Evolutionary conservation across 495 filamentous ascomycete species (phyloP), one percentile per base, ranked within the genome.

Genomic region (Neurospora sp.): DNA sequence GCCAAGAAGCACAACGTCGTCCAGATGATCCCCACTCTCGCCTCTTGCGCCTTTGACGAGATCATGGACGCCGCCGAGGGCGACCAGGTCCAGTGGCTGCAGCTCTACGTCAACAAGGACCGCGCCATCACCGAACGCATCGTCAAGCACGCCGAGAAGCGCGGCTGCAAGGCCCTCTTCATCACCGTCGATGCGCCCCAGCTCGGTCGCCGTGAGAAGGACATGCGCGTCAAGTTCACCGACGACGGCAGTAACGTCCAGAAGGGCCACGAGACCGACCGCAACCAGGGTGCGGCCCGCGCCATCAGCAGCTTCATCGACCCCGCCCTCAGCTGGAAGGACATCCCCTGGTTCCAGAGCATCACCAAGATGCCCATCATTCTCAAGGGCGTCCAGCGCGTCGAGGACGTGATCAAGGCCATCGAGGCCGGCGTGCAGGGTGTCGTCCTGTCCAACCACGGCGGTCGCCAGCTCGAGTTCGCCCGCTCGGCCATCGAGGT

Each of bases 141-240:
- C 77, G 91, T 99, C 31, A 79, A 93, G 82, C 93, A 98, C 81
- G 96, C 96, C 76, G 96, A 98, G 82, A 86, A 85, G 77, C 91
- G 95, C 72, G 96, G 96, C 38, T 97, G 95, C 86, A 97, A 95
- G 84, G 96, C 92, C 8, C 88, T 99, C 9, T 98, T 98, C 86
- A 98, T 99, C 84, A 99, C 96, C 6, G 96, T 99, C 60, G 96
- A 99, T 79, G 96, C 96, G 42, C 96, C 96, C 4, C 96, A 98
- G 79, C 89, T 98, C 14, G 96, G 96, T 23, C 91, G 96, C 16
- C 88, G 96, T 71, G 96, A 99, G 83, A 98, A 98, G 84, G 89
- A 91, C 77, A 98, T 98, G 95, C 92, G 96, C 39, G 89, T 88
- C 42, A 98, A 98, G 79, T 99, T 98, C 82, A 89, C 88, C 39